Conservation (phyloP, 306 rosid species). For the Argentina anserina region DNA sequence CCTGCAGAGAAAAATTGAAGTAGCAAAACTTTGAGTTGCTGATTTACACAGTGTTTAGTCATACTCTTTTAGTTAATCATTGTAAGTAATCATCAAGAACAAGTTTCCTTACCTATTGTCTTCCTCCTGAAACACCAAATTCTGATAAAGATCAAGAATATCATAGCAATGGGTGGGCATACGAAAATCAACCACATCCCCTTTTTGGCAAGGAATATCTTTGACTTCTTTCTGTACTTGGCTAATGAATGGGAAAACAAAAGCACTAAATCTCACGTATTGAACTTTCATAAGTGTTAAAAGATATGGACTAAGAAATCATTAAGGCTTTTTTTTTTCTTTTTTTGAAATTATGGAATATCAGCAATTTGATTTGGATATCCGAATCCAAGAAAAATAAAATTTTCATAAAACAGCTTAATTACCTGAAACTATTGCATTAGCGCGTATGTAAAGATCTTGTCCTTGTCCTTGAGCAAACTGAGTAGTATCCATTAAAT, state of each 20-base stretch:
- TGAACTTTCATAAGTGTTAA: background rate
- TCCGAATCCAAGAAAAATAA: background rate
- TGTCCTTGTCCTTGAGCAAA: slow-evolving; percentile 40
- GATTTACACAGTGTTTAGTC: background rate
- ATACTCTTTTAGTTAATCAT: background rate
- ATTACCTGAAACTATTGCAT: slow-evolving; percentile 26
- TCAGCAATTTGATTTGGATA: background rate
- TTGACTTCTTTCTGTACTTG: slow-evolving; percentile 17
- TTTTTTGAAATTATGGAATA: no score
- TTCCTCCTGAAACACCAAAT: background rate
- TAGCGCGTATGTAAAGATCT: slow-evolving; percentile 28
- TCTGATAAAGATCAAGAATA: background rate
- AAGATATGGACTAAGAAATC: no score
- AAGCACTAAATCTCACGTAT: background rate
- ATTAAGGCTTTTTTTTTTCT: no score
- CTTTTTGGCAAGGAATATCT: slow-evolving; percentile 5
- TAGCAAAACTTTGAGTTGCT: background rate
- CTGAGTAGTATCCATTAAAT: slow-evolving; percentile 42
- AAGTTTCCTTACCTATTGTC: slow-evolving; percentile 7
- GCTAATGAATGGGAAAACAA: slow-evolving; percentile 2
- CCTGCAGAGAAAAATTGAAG: background rate
- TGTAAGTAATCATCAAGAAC: background rate
- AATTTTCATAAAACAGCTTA: background rate
- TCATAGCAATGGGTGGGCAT: background rate
- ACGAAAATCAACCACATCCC: background rate